A percentile compares a stretch with the other conserved stretches of the same genome.
phyloP scores from a whole-genome alignment of 495 filamentous ascomycete genomes.

The Xylaria castorea region DNA sequence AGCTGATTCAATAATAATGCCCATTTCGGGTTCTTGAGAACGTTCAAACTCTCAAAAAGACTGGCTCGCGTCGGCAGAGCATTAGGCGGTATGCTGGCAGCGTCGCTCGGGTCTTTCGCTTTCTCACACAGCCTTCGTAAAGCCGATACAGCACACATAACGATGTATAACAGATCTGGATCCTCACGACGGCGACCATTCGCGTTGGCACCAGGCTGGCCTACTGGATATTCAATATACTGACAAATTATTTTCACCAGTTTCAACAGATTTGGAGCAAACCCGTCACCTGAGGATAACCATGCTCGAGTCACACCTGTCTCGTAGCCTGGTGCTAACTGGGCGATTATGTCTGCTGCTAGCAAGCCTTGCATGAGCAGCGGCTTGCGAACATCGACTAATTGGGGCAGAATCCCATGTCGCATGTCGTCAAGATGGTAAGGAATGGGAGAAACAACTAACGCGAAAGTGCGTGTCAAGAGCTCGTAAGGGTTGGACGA shows the following conservation, averaged over 20 bases:
- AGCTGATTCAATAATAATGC: conserved; percentile 72
- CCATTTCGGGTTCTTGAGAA: conserved; percentile 57
- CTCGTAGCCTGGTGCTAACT: conserved; percentile 75
- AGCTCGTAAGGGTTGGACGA: conserved; percentile 73
- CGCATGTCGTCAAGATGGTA: conserved; percentile 59
- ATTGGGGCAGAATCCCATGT: conserved; percentile 57
- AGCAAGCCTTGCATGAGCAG: conserved; percentile 90
- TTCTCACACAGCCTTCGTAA: conserved; percentile 75
- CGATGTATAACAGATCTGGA: conserved; percentile 63
- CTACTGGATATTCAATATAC: conserved; percentile 54
- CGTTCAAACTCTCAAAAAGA: conserved; percentile 71
- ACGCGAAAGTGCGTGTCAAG: conserved; percentile 85
- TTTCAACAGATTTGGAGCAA: conserved; percentile 77
- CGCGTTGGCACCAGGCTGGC: conserved; percentile 40
- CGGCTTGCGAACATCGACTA: conserved; percentile 82
- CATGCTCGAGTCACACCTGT: conserved; percentile 75
- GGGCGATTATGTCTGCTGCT: conserved; percentile 85
- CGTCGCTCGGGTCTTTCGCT: conserved; percentile 66
- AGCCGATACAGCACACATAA: conserved; percentile 72
- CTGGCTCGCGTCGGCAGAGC: conserved; percentile 73
- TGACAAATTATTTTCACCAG: conserved; percentile 73
- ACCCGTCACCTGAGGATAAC: conserved; percentile 85
- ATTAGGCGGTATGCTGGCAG: conserved; percentile 62
- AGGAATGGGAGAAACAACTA: conserved; percentile 85
- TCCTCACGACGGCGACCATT: conserved; percentile 48